A percentile compares a stretch with the other conserved stretches of the same genome.
These are phyloP conservation scores for Cladophialophora exuberans DNA, from an alignment of 2,329 filamentous ascomycete genomes.

Conservation along the genomic window DNA sequence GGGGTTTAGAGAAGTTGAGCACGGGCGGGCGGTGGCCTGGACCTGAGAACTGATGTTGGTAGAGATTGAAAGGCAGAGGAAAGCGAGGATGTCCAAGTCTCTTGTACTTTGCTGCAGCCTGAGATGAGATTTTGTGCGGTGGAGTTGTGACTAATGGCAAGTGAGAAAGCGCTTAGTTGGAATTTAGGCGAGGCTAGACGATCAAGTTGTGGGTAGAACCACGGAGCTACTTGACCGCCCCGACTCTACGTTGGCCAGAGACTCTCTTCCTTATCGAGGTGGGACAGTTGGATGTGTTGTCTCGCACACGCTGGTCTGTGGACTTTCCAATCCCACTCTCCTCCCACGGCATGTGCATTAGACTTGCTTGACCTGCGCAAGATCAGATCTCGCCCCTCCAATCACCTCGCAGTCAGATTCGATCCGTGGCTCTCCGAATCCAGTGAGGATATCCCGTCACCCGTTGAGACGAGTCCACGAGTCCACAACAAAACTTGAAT, in stretches of 20 bases:
- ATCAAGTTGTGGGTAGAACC: too few species aligned
- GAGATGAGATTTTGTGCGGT: slow-evolving; percentile 6
- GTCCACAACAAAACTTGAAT: background rate
- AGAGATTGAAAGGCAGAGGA: background rate
- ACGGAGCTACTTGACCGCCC: slow-evolving; percentile 17
- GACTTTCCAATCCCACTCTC: background rate
- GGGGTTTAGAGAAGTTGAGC: slow-evolving; percentile 9
- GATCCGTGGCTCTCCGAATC: slow-evolving; percentile 14
- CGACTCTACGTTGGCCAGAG: background rate
- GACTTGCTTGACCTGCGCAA: slow-evolving; percentile 10
- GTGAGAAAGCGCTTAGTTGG: background rate
- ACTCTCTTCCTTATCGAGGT: background rate
- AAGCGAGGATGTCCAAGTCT: background rate
- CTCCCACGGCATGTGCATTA: slow-evolving; percentile 6
- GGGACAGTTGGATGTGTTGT: background rate
- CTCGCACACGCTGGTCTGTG: background rate
- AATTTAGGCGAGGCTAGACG: slow-evolving; percentile 2
- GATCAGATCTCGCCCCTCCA: slow-evolving; percentile 1
- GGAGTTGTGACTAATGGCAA: slow-evolving; percentile 20
- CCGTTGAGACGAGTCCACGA: slow-evolving; percentile 4
- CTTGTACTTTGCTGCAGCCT: slow-evolving; percentile 1
- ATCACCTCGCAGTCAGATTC: background rate
- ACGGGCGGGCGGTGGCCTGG: slow-evolving; percentile 23
- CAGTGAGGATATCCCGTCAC: slow-evolving; percentile 24
- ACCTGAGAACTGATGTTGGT: slow-evolving; percentile 7